Conservation (phyloP, 2,329 filamentous ascomycete genomes). For the Hypomyces perniciosus region DNA sequence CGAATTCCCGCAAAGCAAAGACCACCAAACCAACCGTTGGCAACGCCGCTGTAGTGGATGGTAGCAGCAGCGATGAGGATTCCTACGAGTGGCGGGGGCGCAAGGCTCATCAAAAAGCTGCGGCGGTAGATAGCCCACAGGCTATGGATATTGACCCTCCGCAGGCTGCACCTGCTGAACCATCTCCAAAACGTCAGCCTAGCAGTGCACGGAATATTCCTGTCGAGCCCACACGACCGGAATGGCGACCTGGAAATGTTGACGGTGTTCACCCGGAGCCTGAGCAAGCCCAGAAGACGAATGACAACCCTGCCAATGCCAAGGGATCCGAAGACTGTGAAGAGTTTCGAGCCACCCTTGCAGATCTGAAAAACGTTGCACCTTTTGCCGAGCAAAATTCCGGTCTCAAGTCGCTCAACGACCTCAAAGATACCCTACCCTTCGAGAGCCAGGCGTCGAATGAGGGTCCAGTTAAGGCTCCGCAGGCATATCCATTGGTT, state of each 20-base stretch:
- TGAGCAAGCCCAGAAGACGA: conserved; percentile 13
- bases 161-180: conserved; percentile 22
- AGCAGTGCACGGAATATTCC: conserved; percentile 45
- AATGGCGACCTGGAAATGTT: conserved; percentile 51
- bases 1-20: conserved; percentile 54
- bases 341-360: conserved; percentile 48
- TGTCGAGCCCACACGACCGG: conserved; percentile 52
- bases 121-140: conserved; percentile 41
- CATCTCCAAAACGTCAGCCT: conserved; percentile 13
- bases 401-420: conserved; percentile 49
- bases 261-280: conserved; percentile 19
- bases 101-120: conserved; percentile 25
- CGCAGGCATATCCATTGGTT: conserved; percentile 29
- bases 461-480: conserved; percentile 32
- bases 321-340: conserved; percentile 51
- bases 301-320: conserved; percentile 29
- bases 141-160: conserved; percentile 63
- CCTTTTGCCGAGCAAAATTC: conserved; percentile 43
- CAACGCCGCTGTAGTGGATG: conserved; percentile 41
- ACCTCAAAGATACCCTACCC: conserved; percentile 51
- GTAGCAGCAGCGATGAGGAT: conserved; percentile 42
- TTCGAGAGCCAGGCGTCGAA: conserved; percentile 48
- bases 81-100: conserved; percentile 29
- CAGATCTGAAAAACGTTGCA: conserved; percentile 51
- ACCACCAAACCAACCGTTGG: conserved; percentile 47